These are phyloP conservation scores for Malassezia yamatoensis DNA, from an alignment of 1,284 basidiomycete genomes.

Conservation along the genomic window DNA sequence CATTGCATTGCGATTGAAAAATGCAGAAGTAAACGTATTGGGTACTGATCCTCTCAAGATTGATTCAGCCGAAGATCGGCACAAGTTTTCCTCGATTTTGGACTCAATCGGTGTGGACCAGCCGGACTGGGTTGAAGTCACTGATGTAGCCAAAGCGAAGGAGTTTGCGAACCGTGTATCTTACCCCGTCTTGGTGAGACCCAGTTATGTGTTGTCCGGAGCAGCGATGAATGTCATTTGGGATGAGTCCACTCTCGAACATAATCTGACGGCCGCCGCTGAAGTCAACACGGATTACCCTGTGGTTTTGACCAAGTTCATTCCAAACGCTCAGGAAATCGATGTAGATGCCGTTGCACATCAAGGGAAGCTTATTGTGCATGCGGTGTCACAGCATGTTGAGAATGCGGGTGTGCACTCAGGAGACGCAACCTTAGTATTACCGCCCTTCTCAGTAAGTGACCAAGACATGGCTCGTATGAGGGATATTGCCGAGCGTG, in stretches of 20 bases:
- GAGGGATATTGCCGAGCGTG: slow-evolving; percentile 85
- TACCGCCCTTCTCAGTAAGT: slow-evolving; percentile 81
- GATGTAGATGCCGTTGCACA: slow-evolving; percentile 95
- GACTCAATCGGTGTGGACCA: slow-evolving; percentile 94
- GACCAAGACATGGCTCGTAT: slow-evolving; percentile 71
- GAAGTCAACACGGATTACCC: slow-evolving; percentile 93
- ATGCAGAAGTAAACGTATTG: slow-evolving; percentile 79
- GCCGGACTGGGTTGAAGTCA: slow-evolving; percentile 88
- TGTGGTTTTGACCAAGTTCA: slow-evolving; percentile 97
- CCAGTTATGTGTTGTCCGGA: slow-evolving; percentile 80
- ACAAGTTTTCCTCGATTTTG: slow-evolving; percentile 95
- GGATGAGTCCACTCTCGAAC: slow-evolving; percentile 76
- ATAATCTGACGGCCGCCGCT: slow-evolving; percentile 87
- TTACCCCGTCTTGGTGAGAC: slow-evolving; percentile 50
- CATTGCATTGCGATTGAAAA: slow-evolving; percentile 88
- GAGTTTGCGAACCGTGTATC: slow-evolving; percentile 76
- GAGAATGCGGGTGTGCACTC: slow-evolving; percentile 99
- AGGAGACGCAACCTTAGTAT: slow-evolving; percentile 91
- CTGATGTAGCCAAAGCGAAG: slow-evolving; percentile 78
- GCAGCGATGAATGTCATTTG: slow-evolving; percentile 99
- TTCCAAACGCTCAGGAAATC: slow-evolving; percentile 92
- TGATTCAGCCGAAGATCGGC: slow-evolving; percentile 94
- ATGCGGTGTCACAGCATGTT: slow-evolving; percentile 94
- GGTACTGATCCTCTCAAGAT: slow-evolving; percentile 93
- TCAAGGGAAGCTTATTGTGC: slow-evolving; percentile 84